Conservation (phyloP, 1,139 yeast species). For the Taphrina pruni region DNA sequence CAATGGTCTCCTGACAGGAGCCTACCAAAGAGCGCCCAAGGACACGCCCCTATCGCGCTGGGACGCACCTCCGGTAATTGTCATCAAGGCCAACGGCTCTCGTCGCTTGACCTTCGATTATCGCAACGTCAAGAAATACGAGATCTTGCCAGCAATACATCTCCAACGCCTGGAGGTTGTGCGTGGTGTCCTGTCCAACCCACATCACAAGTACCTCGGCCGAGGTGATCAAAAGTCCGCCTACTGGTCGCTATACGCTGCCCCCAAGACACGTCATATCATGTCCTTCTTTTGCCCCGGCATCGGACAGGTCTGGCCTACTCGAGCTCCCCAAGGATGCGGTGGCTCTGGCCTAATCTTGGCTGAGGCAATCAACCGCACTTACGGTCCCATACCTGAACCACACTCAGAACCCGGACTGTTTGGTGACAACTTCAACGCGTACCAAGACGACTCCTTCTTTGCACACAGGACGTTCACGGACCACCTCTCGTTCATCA, state of each 20-base stretch:
- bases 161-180: not conserved
- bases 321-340: not conserved
- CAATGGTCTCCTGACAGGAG: not conserved
- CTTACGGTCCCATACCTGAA: not conserved
- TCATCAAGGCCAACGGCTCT: constrained; percentile 4
- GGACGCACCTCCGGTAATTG: constrained; percentile 7
- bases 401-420: not conserved
- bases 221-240: not conserved
- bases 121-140: not conserved
- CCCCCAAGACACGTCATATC: not conserved
- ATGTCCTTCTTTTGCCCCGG: not conserved
- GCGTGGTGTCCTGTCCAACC: not conserved
- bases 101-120: not conserved
- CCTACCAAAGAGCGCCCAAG: not conserved
- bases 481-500: not conserved
- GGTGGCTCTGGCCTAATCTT: not conserved
- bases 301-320: not conserved
- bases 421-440: not conserved
- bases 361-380: not conserved
- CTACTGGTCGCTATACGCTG: not conserved
- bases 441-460: not conserved
- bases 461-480: not conserved
- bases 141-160: not conserved
- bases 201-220: not conserved
- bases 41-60: not conserved